Percentiles rank a stretch among this genome's conserved stretches.
phyloP scores from a whole-genome alignment of 306 rosid genomes.

The Styphnolobium japonicum region DNA sequence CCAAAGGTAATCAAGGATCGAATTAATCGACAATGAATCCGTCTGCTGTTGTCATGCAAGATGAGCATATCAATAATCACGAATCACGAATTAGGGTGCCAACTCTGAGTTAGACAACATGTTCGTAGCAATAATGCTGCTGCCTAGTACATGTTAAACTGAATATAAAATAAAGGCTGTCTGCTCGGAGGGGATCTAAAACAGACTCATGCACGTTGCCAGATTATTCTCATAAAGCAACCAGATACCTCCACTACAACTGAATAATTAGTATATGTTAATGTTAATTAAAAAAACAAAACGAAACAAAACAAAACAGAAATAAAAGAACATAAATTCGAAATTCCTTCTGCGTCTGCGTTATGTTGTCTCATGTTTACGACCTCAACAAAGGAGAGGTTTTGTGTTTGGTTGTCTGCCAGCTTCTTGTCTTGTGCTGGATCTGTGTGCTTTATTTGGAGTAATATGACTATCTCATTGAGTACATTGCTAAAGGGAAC shows the following conservation, averaged over 20 bases:
- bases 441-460: background rate
- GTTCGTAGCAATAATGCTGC: constrained; percentile 26
- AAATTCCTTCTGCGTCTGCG: background rate
- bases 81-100: background rate
- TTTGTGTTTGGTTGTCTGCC: background rate
- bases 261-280: background rate
- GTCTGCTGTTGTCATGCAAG: constrained; percentile 5
- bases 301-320: background rate
- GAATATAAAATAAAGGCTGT: background rate
- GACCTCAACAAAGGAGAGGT: background rate
- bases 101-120: background rate
- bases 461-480: background rate
- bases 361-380: background rate
- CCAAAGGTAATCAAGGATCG: background rate
- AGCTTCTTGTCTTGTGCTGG: constrained; percentile 14
- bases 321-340: background rate
- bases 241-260: background rate
- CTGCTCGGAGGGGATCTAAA: background rate
- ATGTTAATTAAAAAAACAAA: background rate
- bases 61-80: background rate
- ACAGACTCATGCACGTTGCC: background rate
- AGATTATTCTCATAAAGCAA: background rate
- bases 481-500: background rate
- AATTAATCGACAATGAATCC: constrained; percentile 23
- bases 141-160: background rate